Evolutionary conservation across 2,329 filamentous ascomycete genomes (phyloP), one percentile per base, ranked within the genome.

Genomic region (Microcyclosporella mali): DNA sequence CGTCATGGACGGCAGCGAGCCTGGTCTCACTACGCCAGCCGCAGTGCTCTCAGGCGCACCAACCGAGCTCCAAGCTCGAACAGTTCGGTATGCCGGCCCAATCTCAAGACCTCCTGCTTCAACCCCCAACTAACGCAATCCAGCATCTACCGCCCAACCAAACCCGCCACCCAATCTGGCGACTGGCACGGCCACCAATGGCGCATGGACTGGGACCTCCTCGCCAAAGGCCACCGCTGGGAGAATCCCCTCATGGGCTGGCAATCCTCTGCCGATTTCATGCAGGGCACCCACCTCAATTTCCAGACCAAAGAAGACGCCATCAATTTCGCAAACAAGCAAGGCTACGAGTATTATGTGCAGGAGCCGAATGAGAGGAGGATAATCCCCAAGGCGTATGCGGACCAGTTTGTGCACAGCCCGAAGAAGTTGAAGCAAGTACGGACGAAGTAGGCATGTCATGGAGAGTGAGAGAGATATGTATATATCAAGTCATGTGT

Each of bases 161-260:
- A 98, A 71, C 81, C 92, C n/a, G 90, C 92, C 28, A 95, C 90
- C 33, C 92, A 98, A 70, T 97, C 90, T 27, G 90, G 92, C 52
- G 78, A 81, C 58, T 95, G 87, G 85, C 82, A 86, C 63, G 72
- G 78, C 43, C 80, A 85, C 63, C 79, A 84, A 61, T 98, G 92
- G 92, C 84, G 89, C 38, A 94, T 98, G 88, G 92, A 98, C 67
- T 98, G 92, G 92, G 92, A 98, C 65, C 81, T 94, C 37, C 75
- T 97, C 25, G 70, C 76, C 58, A 95, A 94, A 72, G 92, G 92
- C 49, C 87, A 95, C 69, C 80, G 92, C 58, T 98, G 92, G 94
- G 92, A 98, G 74, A 98, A 98, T 70, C 87, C 85, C 35, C 70
- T 98, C 65, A 98, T 98, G 80, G 92, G 92, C 48, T 98, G 94